Conservation (phyloP, 805 yeast species). For the Hanseniaspora mollemarum region DNA sequence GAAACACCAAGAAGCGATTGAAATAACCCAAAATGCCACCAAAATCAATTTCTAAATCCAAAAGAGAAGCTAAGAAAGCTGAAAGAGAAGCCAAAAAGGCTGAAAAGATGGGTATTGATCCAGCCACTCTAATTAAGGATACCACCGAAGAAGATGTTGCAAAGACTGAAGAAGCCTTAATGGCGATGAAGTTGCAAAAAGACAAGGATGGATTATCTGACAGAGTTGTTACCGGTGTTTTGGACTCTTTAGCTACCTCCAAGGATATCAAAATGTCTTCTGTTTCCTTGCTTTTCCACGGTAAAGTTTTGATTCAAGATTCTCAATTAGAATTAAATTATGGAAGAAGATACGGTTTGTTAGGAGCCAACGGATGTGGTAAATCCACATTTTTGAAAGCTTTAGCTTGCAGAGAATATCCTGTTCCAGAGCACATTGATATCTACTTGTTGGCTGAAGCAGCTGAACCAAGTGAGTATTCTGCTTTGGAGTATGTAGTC, state of each 20-base stretch:
- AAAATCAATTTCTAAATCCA: constrained; percentile 88
- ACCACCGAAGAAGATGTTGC: constrained; percentile 41
- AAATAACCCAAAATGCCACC: constrained; percentile 27
- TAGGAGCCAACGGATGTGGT: constrained; percentile 99
- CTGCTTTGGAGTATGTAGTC: constrained; percentile 93
- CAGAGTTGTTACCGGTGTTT: constrained; percentile 95
- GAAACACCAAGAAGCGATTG: background rate
- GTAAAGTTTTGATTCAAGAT: constrained; percentile 91
- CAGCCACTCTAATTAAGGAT: constrained; percentile 45
- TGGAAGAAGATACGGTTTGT: constrained; percentile 93
- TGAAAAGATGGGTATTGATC: constrained; percentile 45
- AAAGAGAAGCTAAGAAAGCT: constrained; percentile 91
- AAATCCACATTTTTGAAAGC: constrained; percentile 91
- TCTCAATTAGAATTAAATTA: constrained; percentile 83
- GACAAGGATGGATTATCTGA: constrained; percentile 91
- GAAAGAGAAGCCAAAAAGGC: constrained; percentile 96
- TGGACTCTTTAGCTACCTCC: constrained; percentile 77
- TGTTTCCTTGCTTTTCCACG: constrained; percentile 88
- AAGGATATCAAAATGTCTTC: constrained; percentile 89
- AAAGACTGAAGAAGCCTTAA: constrained; percentile 60
- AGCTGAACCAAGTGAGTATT: constrained; percentile 82
- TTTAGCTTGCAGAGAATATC: constrained; percentile 90
- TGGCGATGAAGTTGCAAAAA: constrained; percentile 79
- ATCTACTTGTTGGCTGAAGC: constrained; percentile 92
- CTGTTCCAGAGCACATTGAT: constrained; percentile 85